phyloP scores from a whole-genome alignment of 805 yeast genomes.

The Kuraishia piskuri region DNA sequence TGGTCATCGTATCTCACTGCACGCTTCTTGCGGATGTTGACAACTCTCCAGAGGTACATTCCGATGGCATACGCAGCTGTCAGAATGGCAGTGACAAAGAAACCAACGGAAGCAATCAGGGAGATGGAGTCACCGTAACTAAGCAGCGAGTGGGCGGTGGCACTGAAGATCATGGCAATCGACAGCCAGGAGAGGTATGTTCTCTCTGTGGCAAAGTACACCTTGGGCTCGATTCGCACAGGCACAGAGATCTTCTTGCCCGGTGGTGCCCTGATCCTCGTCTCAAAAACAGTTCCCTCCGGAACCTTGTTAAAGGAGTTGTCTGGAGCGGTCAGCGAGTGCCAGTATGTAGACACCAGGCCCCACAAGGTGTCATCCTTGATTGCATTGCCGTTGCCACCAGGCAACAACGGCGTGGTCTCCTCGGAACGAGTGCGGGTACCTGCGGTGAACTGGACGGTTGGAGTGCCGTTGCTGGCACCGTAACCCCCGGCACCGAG shows the following conservation, averaged over 20 bases:
- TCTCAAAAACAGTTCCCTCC: slow-evolving; percentile 53
- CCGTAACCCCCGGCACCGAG: slow-evolving; percentile 31
- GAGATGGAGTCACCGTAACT: slow-evolving; percentile 76
- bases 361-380: slow-evolving; percentile 15
- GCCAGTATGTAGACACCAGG: slow-evolving; percentile 10
- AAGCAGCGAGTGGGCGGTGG: slow-evolving; percentile 79
- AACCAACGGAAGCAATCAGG: slow-evolving; percentile 77
- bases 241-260: slow-evolving; percentile 91
- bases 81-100: slow-evolving; percentile 70
- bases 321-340: slow-evolving; percentile 21
- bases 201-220: slow-evolving; percentile 97
- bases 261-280: slow-evolving; percentile 62
- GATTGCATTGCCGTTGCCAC: slow-evolving; percentile 19
- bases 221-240: slow-evolving; percentile 95
- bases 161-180: slow-evolving; percentile 79
- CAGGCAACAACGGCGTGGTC: slow-evolving; percentile 31
- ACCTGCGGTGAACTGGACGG: slow-evolving; percentile 4
- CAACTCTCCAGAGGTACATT: slow-evolving; percentile 74
- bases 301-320: slow-evolving; percentile 53
- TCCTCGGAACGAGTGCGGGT: slow-evolving; percentile 19
- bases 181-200: slow-evolving; percentile 92
- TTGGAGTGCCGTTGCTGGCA: neutral
- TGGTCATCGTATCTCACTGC: slow-evolving; percentile 83
- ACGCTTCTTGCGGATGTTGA: slow-evolving; percentile 72
- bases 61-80: slow-evolving; percentile 67